Evolutionary conservation across 2,329 filamentous ascomycete genomes (phyloP).

Genomic region (Beauveria sp.): DNA sequence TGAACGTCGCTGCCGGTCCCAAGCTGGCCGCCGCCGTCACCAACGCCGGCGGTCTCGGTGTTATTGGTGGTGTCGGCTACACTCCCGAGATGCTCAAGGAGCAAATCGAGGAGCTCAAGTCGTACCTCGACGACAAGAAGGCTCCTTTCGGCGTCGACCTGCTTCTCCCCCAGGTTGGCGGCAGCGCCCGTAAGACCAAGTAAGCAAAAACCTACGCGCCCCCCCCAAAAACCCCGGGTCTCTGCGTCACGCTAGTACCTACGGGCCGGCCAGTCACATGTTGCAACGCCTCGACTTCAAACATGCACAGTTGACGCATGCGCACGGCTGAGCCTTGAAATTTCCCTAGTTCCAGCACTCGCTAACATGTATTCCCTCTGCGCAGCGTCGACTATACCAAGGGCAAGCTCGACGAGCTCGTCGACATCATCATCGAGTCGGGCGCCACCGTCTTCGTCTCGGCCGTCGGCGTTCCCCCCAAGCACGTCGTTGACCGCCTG

Average conservation of each 20-base stretch:
- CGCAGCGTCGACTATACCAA: constrained; percentile 98
- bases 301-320: background rate
- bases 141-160: constrained; percentile 94
- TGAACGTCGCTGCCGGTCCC: constrained; percentile 97
- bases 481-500: constrained; percentile 79
- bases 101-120: constrained; percentile 91
- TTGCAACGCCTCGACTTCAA: background rate
- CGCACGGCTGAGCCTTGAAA: background rate
- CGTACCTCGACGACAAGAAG: constrained; percentile 79
- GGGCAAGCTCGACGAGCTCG: constrained; percentile 86
- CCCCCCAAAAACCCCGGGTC: too few species aligned
- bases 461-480: constrained; percentile 88
- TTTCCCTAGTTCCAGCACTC: background rate
- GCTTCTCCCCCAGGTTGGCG: constrained; percentile 88
- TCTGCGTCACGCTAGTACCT: background rate
- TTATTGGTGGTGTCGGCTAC: constrained; percentile 93
- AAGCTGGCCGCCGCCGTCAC: constrained; percentile 95
- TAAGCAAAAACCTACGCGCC: constrained; percentile 25
- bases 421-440: constrained; percentile 88
- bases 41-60: constrained; percentile 92
- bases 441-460: constrained; percentile 92
- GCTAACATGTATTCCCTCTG: constrained; percentile 5
- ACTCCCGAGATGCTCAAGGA: constrained; percentile 95
- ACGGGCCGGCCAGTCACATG: background rate
- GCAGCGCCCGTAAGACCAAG: constrained; percentile 92